phyloP scores from a whole-genome alignment of 2,329 filamentous ascomycete species.

The Paraphaeosphaeria minitans region DNA sequence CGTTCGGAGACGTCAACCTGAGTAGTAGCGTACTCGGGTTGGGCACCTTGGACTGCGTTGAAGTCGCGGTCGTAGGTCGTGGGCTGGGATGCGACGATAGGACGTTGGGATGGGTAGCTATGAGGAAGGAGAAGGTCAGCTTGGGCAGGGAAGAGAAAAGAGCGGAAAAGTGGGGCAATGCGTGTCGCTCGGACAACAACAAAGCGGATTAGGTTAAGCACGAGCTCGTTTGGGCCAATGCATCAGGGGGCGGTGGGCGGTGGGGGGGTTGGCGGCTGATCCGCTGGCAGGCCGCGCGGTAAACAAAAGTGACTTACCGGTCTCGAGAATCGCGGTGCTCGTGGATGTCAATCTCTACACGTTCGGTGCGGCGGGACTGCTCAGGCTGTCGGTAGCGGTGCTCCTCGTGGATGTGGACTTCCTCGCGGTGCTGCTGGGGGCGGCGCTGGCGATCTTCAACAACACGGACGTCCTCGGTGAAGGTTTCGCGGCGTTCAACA shows the following conservation, averaged over 20 bases:
- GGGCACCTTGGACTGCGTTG: constrained; percentile 53
- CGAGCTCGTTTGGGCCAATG: constrained; percentile 35
- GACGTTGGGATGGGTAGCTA: constrained; percentile 62
- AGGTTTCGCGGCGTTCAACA: constrained; percentile 59
- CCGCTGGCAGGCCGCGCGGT: constrained; percentile 34
- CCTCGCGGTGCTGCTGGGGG: constrained; percentile 59
- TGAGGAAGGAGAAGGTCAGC: constrained; percentile 46
- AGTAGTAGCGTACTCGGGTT: constrained; percentile 61
- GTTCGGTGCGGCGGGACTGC: constrained; percentile 21
- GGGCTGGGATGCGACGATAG: constrained; percentile 67
- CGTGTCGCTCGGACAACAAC: constrained; percentile 49
- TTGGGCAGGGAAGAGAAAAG: constrained; percentile 42
- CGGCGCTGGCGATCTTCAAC: constrained; percentile 73
- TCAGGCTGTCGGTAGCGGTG: constrained; percentile 34
- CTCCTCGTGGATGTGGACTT: constrained; percentile 43
- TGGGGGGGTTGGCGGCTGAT: constrained; percentile 41
- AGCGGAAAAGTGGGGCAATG: constrained; percentile 46
- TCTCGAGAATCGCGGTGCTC: constrained; percentile 27
- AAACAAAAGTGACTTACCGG: constrained; percentile 37
- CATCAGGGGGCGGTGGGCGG: constrained; percentile 42
- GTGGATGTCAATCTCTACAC: constrained; percentile 31
- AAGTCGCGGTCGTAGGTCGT: constrained; percentile 53
- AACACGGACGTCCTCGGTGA: constrained; percentile 77
- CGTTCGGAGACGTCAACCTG: constrained; percentile 62
- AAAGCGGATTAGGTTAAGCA: constrained; percentile 42